Percentiles rank a stretch among this genome's conserved stretches.
Evolutionary conservation across 306 rosid genomes (phyloP).

Genomic region (Gillenia trifoliata): DNA sequence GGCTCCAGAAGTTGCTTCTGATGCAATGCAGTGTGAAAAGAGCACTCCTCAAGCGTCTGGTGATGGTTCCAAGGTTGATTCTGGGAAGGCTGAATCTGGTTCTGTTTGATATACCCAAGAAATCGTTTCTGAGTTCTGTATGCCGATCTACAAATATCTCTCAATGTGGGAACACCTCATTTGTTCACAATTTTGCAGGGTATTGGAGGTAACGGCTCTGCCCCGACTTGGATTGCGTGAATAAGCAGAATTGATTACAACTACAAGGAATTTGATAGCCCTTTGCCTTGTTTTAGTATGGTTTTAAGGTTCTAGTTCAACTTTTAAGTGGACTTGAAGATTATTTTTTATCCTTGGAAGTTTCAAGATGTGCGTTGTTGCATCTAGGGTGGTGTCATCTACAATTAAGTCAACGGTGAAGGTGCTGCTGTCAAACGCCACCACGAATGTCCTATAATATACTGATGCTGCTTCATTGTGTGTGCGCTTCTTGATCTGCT

Average conservation of each 20-base stretch:
- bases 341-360: constrained; percentile 24
- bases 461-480: not conserved
- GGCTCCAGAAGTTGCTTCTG: constrained; percentile 34
- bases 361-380: constrained; percentile 24
- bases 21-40: constrained; percentile 28
- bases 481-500: constrained; percentile 12
- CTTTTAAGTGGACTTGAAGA: constrained; percentile 17
- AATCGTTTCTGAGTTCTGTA: constrained; percentile 14
- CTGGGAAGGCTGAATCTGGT: constrained; percentile 29
- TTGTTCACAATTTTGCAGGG: constrained; percentile 38
- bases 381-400: constrained; percentile 23
- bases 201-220: constrained; percentile 28
- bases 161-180: constrained; percentile 25
- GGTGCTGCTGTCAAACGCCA: constrained; percentile 4
- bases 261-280: constrained; percentile 28
- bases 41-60: constrained; percentile 31
- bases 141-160: constrained; percentile 11
- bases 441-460: not conserved
- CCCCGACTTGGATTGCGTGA: constrained; percentile 30
- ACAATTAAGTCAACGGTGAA: constrained; percentile 13
- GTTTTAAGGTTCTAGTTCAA: constrained; percentile 13
- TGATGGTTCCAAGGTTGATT: constrained; percentile 33
- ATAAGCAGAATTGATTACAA: constrained; percentile 26
- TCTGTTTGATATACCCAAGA: constrained; percentile 18
- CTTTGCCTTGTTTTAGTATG: constrained; percentile 17